Base-by-base conservation (phyloP, 2,329 filamentous ascomycete species). In the Colletotrichum kahawae region DNA sequence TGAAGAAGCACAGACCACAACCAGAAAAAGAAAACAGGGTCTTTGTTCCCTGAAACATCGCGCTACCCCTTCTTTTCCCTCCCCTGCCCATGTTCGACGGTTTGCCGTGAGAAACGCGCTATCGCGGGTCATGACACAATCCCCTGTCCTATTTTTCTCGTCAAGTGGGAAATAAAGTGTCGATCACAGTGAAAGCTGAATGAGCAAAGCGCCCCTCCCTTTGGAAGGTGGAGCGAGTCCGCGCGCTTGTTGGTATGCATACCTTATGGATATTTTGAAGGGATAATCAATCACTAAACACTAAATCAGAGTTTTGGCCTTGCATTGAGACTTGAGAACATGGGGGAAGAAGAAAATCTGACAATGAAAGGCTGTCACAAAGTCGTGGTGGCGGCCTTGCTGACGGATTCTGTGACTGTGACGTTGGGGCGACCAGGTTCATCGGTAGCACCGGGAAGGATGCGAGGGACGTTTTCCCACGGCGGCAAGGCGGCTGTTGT, bases 401-500 rank as follows among this genome's bases (percentile, higher is more conserved):
- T 51, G 43, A 51, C n/a, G 43, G 43, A 51, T 51, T 51, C 21
- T 21, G 21, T 21, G 21, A 21, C 21, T 51, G 43, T 51, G 43
- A 51, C 43, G 51, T 59, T 14, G 5, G 21, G 27, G 24, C 16
- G 18, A 65, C 31, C 21, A 51, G 54, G 54, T 51, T 51, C 54
- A 21, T 13, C 54, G 63, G 54, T 56, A 21, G 60, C 24, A 64
- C 48, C 29, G 62, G 51, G 27, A 59, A 51, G 70, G 54, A 48
- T 51, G 16, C 24, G 21, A 51, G 27, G n/a, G 10, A 51, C 43
- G 43, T 51, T 51, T 27, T 21, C 29, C 54, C 56, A 36, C 43
- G 38, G 62, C 72, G 69, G 72, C 24, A 72, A 67, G 69, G 57
- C 72, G 72, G 62, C 67, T 70, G 57, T 51, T 51, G 43, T 48